A percentile compares a stretch with the other conserved stretches of the same genome.
These are phyloP conservation scores for Fragaria ananassa DNA, from an alignment of 306 rosid species.

Conservation along the genomic window DNA sequence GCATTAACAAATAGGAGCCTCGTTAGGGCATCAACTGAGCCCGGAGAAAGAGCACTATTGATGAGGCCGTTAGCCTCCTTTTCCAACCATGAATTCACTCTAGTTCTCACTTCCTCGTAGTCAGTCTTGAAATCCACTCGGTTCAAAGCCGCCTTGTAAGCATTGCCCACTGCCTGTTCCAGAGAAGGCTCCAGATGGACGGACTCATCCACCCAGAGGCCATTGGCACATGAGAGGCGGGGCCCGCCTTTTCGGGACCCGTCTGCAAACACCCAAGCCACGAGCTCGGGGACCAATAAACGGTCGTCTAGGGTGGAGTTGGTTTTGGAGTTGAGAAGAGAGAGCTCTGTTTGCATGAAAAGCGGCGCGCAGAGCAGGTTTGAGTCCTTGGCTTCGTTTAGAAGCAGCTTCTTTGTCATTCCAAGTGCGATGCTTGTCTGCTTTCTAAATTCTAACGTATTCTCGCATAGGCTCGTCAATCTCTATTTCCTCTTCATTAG, in stretches of 20 bases:
- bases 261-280: neutral
- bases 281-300: neutral
- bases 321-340: neutral
- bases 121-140: too few species aligned
- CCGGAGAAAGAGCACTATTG: neutral
- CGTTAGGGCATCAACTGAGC: neutral
- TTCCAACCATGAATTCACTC: slow-evolving; percentile 3
- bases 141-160: neutral
- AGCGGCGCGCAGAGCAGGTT: slow-evolving; percentile 11
- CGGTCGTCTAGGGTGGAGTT: neutral
- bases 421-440: neutral
- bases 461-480: neutral
- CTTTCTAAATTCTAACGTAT: too few species aligned
- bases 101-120: too few species aligned
- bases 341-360: slow-evolving; percentile 1
- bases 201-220: neutral
- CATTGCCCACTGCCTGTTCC: neutral
- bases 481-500: neutral
- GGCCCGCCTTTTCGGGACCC: neutral
- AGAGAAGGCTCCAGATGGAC: neutral
- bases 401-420: neutral
- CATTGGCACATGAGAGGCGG: neutral
- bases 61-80: slow-evolving; percentile 18
- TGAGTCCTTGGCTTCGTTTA: neutral
- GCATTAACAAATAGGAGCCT: slow-evolving; percentile 26